Evolutionary conservation across 2,329 filamentous ascomycete species (phyloP).

Genomic region (Neonectria coccinea): DNA sequence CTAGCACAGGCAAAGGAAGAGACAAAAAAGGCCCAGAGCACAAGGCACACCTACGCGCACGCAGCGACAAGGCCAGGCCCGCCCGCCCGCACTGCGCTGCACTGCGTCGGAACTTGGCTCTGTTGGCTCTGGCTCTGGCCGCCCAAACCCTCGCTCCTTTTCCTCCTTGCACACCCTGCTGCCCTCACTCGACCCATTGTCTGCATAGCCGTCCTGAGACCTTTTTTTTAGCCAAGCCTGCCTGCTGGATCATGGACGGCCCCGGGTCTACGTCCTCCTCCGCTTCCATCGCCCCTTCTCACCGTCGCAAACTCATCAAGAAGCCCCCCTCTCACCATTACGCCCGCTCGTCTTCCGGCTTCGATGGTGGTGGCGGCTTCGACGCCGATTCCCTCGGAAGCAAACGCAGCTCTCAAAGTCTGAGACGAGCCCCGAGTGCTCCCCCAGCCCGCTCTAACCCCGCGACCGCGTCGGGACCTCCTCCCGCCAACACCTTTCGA

Average conservation of each 20-base stretch:
- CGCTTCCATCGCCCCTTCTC: constrained; percentile 59
- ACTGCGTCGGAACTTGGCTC: constrained; percentile 40
- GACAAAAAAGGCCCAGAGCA: constrained; percentile 18
- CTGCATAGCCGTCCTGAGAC: constrained; percentile 45
- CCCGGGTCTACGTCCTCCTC: constrained; percentile 51
- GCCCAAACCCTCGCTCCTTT: constrained; percentile 34
- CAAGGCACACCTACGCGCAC: constrained; percentile 18
- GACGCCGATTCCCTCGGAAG: constrained; percentile 70
- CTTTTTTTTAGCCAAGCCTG: constrained; percentile 47
- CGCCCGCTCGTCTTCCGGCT: constrained; percentile 60
- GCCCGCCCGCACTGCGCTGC: constrained; percentile 34
- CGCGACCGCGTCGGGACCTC: constrained; percentile 62
- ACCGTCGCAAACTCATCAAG: constrained; percentile 73
- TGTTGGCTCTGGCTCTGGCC: constrained; percentile 39
- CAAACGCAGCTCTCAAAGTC: constrained; percentile 73
- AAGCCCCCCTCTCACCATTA: constrained; percentile 67
- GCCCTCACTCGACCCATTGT: constrained; percentile 44
- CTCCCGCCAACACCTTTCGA: constrained; percentile 54
- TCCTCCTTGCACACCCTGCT: constrained; percentile 44
- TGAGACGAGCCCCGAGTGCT: constrained; percentile 71
- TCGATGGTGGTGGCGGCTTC: constrained; percentile 60
- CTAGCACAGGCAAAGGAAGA: constrained; percentile 3
- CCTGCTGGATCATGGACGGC: constrained; percentile 60
- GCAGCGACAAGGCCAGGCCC: constrained; percentile 27
- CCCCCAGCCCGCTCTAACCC: constrained; percentile 62